Evolutionary conservation across 768 basidiomycete genomes (phyloP), one percentile per base, ranked within the genome.

Genomic region (Tulasnella sp.): DNA sequence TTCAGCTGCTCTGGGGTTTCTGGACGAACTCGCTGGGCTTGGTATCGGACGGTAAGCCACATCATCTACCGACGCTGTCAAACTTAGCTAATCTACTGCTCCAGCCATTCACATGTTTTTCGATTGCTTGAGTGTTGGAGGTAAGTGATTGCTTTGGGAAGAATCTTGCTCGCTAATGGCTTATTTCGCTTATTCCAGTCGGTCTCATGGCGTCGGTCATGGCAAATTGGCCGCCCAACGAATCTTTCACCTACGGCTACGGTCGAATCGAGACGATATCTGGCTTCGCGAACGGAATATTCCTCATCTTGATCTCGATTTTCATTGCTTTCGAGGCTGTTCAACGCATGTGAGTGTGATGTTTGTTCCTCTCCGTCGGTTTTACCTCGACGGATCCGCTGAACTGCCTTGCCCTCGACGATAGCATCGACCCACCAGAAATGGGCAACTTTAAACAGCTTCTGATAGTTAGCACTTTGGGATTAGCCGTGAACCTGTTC

Each of bases 31-130:
- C 93, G 81, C 84, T 99, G 70, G 98, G 98, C 7, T 86, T 99
- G 46, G 99, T 99, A 78, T 98, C 96, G 13, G 98, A 99, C 83
- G 96, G 97, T 97, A 6, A 3, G 26, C 73, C 51, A n/a, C n/a
- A n/a, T n/a, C n/a, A n/a, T n/a, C n/a, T n/a, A 29, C 10, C 15
- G 15, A n/a, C 5, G 9, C 5, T 20, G 51, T 20, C 16, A 11
- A 3, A 10, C 55, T 57, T 77, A 48, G 37, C 61, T 13, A 15
- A n/a, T 55, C 29, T 40, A n/a, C 44, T 51, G 1, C 20, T 61
- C 26, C 80, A 99, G 97, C 98, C 29, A 99, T 99, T 48, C 98
- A 99, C 83, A 99, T 99, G 98, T 94, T 95, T 15, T 99, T 99
- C 81, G 98, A 99, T 85, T 99, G 98, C 82, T 91, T 98, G 89